Conservation (phyloP, 2,329 filamentous ascomycete genomes). For the Hypoxylon sp. region DNA sequence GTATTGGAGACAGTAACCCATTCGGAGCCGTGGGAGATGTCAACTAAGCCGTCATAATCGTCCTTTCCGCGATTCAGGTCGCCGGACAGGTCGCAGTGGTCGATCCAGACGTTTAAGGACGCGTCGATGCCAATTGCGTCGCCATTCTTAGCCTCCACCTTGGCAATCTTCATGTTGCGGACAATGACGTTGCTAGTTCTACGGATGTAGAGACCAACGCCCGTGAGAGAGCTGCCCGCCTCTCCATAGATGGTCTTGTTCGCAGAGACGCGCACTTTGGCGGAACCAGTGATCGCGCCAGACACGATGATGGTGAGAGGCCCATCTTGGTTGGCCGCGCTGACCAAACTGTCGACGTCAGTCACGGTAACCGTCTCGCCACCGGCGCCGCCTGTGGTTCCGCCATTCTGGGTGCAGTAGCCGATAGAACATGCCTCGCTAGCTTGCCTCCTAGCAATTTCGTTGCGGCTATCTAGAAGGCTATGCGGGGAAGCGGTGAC, state of each 20-base stretch:
- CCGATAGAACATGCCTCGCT: slow-evolving; percentile 37
- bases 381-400: slow-evolving; percentile 68
- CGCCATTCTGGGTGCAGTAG: slow-evolving; percentile 46
- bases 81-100: slow-evolving; percentile 76
- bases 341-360: slow-evolving; percentile 64
- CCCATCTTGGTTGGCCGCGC: slow-evolving; percentile 64
- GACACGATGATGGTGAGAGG: slow-evolving; percentile 63
- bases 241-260: slow-evolving; percentile 68
- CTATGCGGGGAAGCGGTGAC: slow-evolving; percentile 14
- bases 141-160: slow-evolving; percentile 69
- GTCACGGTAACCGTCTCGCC: slow-evolving; percentile 70
- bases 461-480: slow-evolving; percentile 7
- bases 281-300: slow-evolving; percentile 60
- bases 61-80: slow-evolving; percentile 75
- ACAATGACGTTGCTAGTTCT: slow-evolving; percentile 72
- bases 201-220: slow-evolving; percentile 68
- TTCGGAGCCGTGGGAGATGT: slow-evolving; percentile 74
- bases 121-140: slow-evolving; percentile 73
- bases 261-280: slow-evolving; percentile 62
- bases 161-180: slow-evolving; percentile 72
- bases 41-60: slow-evolving; percentile 78
- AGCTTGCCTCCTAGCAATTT: slow-evolving; percentile 17
- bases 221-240: slow-evolving; percentile 55
- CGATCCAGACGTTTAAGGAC: slow-evolving; percentile 75
- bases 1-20: slow-evolving; percentile 68